Base-by-base conservation (phyloP, 2,329 filamentous ascomycete genomes). In the Trichophyton verrucosum region DNA sequence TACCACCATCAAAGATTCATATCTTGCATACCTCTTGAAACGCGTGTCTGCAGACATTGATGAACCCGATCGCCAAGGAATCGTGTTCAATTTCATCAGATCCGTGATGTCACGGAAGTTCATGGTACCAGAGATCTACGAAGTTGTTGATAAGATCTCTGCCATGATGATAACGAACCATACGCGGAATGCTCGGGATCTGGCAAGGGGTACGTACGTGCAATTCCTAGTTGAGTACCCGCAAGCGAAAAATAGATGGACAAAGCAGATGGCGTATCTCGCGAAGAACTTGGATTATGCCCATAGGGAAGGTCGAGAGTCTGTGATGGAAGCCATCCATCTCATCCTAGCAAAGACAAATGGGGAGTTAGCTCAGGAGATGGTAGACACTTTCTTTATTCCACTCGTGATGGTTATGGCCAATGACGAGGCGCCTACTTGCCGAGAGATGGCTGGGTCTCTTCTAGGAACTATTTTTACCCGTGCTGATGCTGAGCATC, bases 131-230 rank as follows among this genome's bases (percentile, higher is more conserved):
- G 82, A 87, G 47, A 86, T 99, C 33, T 99, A 99, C 70, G 92
- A 97, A 69, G 86, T 88, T 7, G 82, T 96, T 64, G 94, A 99
- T 71, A 86, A 91, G 68, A 86, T 95, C 33, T 89, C 90, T 55
- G 86, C 83, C 2, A 87, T 96, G 72, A 97, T 97, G 91, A 88
- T 99, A 61, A 96, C 88, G 51, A 97, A 97, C 70, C 89, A 96
- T 64, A 91, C 95, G 66, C 87, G 88, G 66, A 86, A 88, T 65
- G 92, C 92, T 1, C 84, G 94, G 59, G 90, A 96, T 71, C 79
- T 95, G 42, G 91, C 92, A 13, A 82, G 94, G 61, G 90, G 90
- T 20, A 87, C 90, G 13, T 99, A 95, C 74, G 87, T 96, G 73
- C 90, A 96, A 66, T 99, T 99, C 75, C 78, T 99, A 61, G 84